Evolutionary conservation across 768 basidiomycete species (phyloP).

Genomic region (Brasilioporus rufonigricans): DNA sequence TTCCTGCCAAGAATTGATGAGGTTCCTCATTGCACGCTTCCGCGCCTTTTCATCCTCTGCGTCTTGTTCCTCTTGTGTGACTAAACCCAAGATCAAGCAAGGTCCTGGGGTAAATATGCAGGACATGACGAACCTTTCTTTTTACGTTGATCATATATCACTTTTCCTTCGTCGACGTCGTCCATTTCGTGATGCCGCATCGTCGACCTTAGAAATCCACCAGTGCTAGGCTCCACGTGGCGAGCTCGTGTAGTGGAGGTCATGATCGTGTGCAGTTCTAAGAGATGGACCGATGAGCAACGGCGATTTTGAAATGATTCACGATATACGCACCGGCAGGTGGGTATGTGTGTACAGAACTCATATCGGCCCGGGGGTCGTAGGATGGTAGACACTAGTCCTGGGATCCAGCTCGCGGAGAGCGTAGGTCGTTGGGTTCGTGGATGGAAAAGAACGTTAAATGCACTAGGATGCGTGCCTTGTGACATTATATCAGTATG

Average conservation of each 20-base stretch:
- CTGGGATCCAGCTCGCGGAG: not conserved
- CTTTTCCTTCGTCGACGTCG: slow-evolving; percentile 4
- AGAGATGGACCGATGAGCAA: not conserved
- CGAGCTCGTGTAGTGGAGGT: slow-evolving; percentile 3
- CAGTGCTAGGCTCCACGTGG: slow-evolving; percentile 7
- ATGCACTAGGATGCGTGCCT: not conserved
- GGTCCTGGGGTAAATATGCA: not conserved
- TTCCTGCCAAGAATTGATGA: slow-evolving; percentile 61
- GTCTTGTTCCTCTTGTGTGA: slow-evolving; percentile 50
- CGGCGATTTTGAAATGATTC: not conserved
- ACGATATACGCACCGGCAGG: slow-evolving; percentile 1
- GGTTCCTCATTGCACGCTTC: slow-evolving; percentile 44
- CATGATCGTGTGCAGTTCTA: slow-evolving; percentile 12
- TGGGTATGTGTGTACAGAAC: not conserved
- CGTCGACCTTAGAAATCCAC: slow-evolving; percentile 15
- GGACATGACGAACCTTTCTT: slow-evolving; percentile 19
- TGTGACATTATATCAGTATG: not conserved
- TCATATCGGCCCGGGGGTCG: slow-evolving; percentile 10
- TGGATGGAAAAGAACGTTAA: not conserved
- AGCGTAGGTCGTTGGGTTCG: not conserved
- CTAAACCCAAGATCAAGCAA: slow-evolving; percentile 20
- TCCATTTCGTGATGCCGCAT: slow-evolving; percentile 4
- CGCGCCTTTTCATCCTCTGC: slow-evolving; percentile 43
- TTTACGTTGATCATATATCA: not conserved
- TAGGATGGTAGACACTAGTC: not conserved